Evolutionary conservation across 1,284 basidiomycete species (phyloP).

Genomic region (Laetiporus sulphureus): DNA sequence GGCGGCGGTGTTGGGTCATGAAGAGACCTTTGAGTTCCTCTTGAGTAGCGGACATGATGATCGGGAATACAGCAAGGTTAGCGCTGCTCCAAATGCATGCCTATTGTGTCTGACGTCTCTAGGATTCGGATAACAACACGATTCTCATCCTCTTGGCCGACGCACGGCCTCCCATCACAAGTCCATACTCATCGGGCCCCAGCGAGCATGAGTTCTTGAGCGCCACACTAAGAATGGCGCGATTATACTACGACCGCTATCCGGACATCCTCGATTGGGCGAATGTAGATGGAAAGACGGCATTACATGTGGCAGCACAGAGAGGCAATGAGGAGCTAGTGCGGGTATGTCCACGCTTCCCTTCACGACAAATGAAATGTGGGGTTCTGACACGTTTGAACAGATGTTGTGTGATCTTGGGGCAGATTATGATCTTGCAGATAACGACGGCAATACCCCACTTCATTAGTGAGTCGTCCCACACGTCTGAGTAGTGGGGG

Average conservation of each 20-base stretch:
- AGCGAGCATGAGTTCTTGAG: conserved; percentile 56
- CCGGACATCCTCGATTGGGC: conserved; percentile 86
- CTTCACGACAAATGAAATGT: conserved; percentile 17
- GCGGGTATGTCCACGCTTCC: conserved; percentile 43
- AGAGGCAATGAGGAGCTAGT: conserved; percentile 88
- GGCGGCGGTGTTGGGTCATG: conserved; percentile 78
- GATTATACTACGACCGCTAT: conserved; percentile 75
- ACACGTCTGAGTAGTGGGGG: conserved; percentile 1
- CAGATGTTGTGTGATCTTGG: conserved; percentile 82
- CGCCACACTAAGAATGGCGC: conserved; percentile 73
- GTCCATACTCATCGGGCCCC: conserved; percentile 39
- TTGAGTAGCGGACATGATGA: conserved; percentile 84
- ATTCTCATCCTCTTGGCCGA: conserved; percentile 85
- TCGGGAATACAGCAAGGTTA: conserved; percentile 80
- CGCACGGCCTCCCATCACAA: conserved; percentile 47
- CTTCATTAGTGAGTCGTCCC: conserved; percentile 74
- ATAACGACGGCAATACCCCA: conserved; percentile 88
- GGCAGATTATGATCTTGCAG: conserved; percentile 83
- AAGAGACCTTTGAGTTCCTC: conserved; percentile 88
- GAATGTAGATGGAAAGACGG: conserved; percentile 83
- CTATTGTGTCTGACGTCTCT: neutral
- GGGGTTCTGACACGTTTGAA: conserved; percentile 7
- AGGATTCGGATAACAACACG: conserved; percentile 89
- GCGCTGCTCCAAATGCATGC: conserved; percentile 20
- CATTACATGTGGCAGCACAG: conserved; percentile 82